These are phyloP conservation scores for Fusarium concolor DNA, from an alignment of 2,329 filamentous ascomycete genomes.

Conservation along the genomic window DNA sequence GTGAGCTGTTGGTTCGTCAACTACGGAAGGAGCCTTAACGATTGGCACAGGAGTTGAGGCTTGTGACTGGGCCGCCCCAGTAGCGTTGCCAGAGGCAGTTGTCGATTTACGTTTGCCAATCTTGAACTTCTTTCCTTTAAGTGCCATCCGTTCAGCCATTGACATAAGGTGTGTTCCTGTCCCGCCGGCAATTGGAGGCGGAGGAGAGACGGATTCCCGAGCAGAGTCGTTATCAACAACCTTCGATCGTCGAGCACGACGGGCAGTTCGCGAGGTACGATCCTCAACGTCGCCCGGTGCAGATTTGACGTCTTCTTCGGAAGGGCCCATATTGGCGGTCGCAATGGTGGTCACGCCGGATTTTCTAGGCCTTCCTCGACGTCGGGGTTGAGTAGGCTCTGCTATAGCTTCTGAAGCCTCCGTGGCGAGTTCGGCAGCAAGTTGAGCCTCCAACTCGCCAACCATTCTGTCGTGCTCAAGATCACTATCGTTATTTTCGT, in stretches of 20 bases:
- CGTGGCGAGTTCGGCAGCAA: constrained; percentile 28
- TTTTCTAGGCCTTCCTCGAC: constrained; percentile 46
- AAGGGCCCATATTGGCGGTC: constrained; percentile 13
- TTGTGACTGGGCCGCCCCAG: constrained; percentile 6
- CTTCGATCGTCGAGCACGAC: constrained; percentile 42
- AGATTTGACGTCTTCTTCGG: not conserved
- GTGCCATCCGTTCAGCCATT: constrained; percentile 67
- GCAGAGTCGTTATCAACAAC: constrained; percentile 7
- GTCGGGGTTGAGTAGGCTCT: constrained; percentile 17
- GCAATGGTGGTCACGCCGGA: constrained; percentile 45
- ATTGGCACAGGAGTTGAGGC: constrained; percentile 2
- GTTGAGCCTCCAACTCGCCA: constrained; percentile 34
- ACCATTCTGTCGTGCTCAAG: constrained; percentile 33
- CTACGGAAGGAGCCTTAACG: not conserved
- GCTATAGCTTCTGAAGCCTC: constrained; percentile 1
- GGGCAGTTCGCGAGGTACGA: constrained; percentile 35
- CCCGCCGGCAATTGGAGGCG: constrained; percentile 3
- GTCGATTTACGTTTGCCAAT: constrained; percentile 56
- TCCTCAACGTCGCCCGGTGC: constrained; percentile 2
- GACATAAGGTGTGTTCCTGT: constrained; percentile 59
- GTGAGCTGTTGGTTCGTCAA: not conserved
- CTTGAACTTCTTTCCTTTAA: constrained; percentile 65
- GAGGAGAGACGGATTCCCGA: constrained; percentile 7
- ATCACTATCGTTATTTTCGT: constrained; percentile 14
- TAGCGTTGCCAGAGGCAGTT: constrained; percentile 3